Evolutionary conservation across 2,329 filamentous ascomycete species (phyloP).

Genomic region (Fusarium pilosicola): DNA sequence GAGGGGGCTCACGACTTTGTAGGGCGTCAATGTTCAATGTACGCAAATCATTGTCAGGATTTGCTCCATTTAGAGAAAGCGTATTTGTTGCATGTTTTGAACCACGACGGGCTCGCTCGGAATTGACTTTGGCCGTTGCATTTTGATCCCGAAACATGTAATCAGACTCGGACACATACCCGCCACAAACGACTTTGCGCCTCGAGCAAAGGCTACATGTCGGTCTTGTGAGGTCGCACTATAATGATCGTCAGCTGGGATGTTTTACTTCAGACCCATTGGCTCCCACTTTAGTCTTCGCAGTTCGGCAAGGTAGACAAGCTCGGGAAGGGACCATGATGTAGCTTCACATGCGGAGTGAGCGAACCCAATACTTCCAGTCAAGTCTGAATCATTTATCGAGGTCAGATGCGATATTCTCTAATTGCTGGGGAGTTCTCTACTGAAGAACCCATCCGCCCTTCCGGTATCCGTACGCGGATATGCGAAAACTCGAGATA

Average conservation of each 20-base stretch:
- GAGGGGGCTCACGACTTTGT: neutral
- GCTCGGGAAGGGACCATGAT: neutral
- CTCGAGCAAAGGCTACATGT: neutral
- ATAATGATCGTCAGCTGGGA: neutral
- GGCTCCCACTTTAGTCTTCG: neutral
- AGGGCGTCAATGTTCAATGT: neutral
- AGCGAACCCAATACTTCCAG: neutral
- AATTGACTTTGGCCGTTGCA: neutral
- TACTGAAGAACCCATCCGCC: no score
- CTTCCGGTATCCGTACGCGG: neutral
- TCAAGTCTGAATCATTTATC: neutral
- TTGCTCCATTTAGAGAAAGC: fast-evolving
- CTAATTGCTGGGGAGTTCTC: neutral
- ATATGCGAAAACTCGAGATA: neutral
- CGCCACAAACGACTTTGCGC: neutral
- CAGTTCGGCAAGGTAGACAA: neutral
- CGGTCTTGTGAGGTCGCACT: neutral
- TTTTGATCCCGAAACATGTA: neutral
- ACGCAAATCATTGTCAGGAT: neutral
- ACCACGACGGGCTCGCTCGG: neutral
- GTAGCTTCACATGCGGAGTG: neutral
- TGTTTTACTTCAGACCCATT: fast-evolving
- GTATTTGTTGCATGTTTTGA: fast-evolving
- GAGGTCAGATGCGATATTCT: fast-evolving
- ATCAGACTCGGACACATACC: neutral